Evolutionary conservation across 495 filamentous ascomycete species (phyloP).

Genomic region (Daldinia bambusicola): DNA sequence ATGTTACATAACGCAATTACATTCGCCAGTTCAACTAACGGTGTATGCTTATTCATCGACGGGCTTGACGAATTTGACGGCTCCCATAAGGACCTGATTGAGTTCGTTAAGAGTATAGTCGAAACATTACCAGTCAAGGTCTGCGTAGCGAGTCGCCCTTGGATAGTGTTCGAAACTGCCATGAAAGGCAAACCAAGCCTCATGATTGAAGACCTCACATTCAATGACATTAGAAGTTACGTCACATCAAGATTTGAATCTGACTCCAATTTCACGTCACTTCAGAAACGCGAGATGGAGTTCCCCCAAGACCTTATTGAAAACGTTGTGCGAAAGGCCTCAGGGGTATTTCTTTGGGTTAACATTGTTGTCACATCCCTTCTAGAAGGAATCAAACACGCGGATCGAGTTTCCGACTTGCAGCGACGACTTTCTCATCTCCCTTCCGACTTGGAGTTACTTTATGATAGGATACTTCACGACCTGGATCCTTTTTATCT

Average conservation of each 20-base stretch:
- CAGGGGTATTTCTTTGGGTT: constrained; percentile 52
- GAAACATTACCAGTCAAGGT: constrained; percentile 50
- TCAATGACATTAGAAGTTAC: constrained; percentile 45
- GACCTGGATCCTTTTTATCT: not conserved
- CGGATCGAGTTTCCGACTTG: constrained; percentile 41
- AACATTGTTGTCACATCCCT: constrained; percentile 43
- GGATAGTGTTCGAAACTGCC: constrained; percentile 44
- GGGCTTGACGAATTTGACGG: too few relatives aligned
- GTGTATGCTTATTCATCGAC: too few relatives aligned
- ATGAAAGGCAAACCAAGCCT: constrained; percentile 43
- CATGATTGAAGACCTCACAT: constrained; percentile 48
- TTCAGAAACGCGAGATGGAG: too few relatives aligned
- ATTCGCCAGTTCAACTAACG: constrained; percentile 15
- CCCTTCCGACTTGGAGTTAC: constrained; percentile 38
- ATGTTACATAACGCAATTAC: not conserved
- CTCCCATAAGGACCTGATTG: constrained; percentile 35
- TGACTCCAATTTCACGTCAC: not conserved
- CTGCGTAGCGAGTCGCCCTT: constrained; percentile 52
- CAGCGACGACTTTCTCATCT: constrained; percentile 32
- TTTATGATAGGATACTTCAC: constrained; percentile 37
- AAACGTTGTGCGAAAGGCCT: constrained; percentile 34
- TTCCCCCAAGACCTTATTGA: constrained; percentile 13
- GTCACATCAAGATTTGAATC: constrained; percentile 16
- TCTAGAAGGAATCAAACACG: constrained; percentile 28
- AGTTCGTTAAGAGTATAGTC: constrained; percentile 53